phyloP scores from a whole-genome alignment of 106 monocot species.

The Agapanthus africanus region DNA sequence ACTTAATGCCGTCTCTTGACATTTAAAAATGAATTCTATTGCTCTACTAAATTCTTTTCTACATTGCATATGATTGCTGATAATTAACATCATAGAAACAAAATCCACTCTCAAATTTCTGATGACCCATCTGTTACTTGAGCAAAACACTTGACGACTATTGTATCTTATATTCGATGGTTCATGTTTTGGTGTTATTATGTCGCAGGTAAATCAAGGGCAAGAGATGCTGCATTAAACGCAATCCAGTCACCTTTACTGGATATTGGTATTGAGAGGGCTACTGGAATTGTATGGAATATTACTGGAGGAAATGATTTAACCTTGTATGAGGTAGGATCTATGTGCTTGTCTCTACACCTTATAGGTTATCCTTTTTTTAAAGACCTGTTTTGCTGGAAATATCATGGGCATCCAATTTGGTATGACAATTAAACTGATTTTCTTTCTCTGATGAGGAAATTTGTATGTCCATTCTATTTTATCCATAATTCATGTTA shows the following conservation, averaged over 20 bases:
- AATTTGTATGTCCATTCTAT: no score
- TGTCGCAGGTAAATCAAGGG: slow-evolving; percentile 54
- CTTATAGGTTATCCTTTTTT: no score
- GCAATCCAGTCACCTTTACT: slow-evolving; percentile 77
- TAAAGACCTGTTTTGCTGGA: no score
- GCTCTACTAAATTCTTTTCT: no score
- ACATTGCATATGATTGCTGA: no score
- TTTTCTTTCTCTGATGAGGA: no score
- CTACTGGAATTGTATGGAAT: slow-evolving; percentile 89
- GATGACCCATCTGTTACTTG: not conserved
- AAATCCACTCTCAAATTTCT: no score
- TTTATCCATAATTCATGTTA: no score
- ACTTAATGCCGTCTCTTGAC: no score
- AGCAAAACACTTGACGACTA: not conserved
- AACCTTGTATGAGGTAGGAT: slow-evolving; percentile 62
- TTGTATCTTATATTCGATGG: not conserved
- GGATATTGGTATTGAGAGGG: slow-evolving; percentile 76
- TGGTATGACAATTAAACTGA: no score
- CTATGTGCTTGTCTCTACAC: not conserved
- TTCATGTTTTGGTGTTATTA: not conserved
- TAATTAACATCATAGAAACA: not conserved
- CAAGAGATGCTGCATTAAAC: slow-evolving; percentile 79
- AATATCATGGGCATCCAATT: no score
- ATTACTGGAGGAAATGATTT: slow-evolving; percentile 79
- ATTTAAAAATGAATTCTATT: no score